phyloP scores from a whole-genome alignment of 805 yeast genomes.

The Saccharomycopsis sp. region DNA sequence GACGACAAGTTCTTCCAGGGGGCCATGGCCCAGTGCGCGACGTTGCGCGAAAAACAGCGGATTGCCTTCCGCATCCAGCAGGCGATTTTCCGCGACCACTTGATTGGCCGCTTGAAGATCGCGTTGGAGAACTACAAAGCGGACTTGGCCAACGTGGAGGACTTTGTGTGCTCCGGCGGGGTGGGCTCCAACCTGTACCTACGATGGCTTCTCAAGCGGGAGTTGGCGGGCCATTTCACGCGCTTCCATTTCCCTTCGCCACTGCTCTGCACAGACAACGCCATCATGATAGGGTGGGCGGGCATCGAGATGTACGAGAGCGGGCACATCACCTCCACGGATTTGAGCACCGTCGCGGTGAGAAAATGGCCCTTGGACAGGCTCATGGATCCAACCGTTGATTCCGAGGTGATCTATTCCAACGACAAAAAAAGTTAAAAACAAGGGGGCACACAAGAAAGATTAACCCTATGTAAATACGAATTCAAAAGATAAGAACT shows the following conservation, averaged over 20 bases:
- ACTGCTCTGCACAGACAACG: constrained; percentile 83
- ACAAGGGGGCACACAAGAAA: too few relatives aligned
- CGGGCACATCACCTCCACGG: constrained; percentile 36
- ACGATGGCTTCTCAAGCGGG: constrained; percentile 37
- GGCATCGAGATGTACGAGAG: constrained; percentile 78
- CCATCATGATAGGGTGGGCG: constrained; percentile 96
- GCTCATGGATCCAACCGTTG: too few relatives aligned
- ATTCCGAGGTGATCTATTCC: too few relatives aligned
- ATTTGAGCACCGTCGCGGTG: constrained; percentile 49
- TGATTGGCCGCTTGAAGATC: constrained; percentile 51
- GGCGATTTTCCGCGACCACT: constrained; percentile 63
- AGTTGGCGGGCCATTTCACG: constrained; percentile 30
- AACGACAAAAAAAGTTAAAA: too few relatives aligned
- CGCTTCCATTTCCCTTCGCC: constrained; percentile 59
- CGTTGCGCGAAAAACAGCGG: constrained; percentile 29
- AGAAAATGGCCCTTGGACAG: constrained; percentile 77
- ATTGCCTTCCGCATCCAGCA: constrained; percentile 55
- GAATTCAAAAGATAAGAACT: too few relatives aligned
- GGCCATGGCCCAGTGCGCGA: constrained; percentile 20
- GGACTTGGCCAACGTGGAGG: constrained; percentile 35
- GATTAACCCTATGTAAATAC: too few relatives aligned
- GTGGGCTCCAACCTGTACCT: constrained; percentile 70
- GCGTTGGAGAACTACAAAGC: constrained; percentile 36
- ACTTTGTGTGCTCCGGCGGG: constrained; percentile 86
- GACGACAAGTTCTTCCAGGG: constrained; percentile 25